Evolutionary conservation across 2,329 filamentous ascomycete genomes (phyloP), one percentile per base, ranked within the genome.

Genomic region (Phialophora expanda): DNA sequence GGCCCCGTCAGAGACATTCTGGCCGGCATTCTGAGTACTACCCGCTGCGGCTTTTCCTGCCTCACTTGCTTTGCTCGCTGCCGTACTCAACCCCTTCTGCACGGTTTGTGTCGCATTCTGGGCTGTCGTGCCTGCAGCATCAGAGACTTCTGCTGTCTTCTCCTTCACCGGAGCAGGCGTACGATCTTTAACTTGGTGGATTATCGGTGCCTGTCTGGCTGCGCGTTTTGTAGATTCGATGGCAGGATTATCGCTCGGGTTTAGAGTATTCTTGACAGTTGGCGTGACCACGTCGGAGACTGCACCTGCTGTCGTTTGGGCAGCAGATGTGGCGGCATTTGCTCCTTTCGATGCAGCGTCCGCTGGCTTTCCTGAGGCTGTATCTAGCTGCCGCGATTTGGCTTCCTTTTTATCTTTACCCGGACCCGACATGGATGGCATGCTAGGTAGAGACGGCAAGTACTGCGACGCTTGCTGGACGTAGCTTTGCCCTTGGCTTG

Each of bases 381-480:
- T 28, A 5, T 56, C 60, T 12, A 30, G 41, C 41, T n/a, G 78
- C 75, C 6, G 26, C 3, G 34, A 28, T 41, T 50, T 65, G 41
- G 44, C 71, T 81, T 80, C 54, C 44, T 56, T 62, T 48, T 69
- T 67, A 32, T 22, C 53, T 68, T 70, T 41, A 57, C 61, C 26
- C 34, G 61, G 24, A 22, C 64, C 22, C 11, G 61, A 26, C 17
- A 69, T 54, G 8, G 58, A 67, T 12, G 67, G 65, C 55, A 68
- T 66, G 56, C 64, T 70, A 22, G 69, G 65, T 41, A 70, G 58
- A n/a, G 65, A 69, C 22, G 67, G 65, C 20, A 73, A 56, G 62
- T 72, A 72, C 7, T 65, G 65, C 8, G 70, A 66, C 3, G 70
- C 71, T 46, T 64, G 62, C 14, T 71, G 56, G 7, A 68, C 66